Percentiles rank a stretch among this genome's conserved stretches.
phyloP scores from a whole-genome alignment of 805 yeast species.

The Saturnispora halmiae region DNA sequence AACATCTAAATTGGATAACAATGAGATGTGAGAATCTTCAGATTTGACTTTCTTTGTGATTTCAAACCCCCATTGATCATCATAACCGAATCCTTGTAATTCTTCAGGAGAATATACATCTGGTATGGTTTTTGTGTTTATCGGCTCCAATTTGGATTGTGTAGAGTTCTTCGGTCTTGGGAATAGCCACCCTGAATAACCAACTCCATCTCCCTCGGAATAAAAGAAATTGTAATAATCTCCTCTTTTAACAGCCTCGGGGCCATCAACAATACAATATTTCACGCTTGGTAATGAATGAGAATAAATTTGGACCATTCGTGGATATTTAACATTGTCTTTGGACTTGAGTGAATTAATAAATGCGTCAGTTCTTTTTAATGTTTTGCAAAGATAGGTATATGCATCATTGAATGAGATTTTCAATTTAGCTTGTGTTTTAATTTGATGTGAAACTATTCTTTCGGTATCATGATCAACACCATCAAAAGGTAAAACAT shows the following conservation, averaged over 20 bases:
- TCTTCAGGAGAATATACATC: slow-evolving; percentile 7
- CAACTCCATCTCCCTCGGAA: slow-evolving; percentile 93
- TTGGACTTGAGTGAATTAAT: slow-evolving; percentile 47
- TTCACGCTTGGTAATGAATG: slow-evolving; percentile 77
- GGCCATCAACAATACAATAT: slow-evolving; percentile 59
- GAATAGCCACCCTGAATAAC: slow-evolving; percentile 71
- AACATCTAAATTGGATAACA: slow-evolving; percentile 64
- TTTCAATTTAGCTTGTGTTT: slow-evolving; percentile 17
- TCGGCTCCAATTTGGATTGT: neutral
- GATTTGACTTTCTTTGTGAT: slow-evolving; percentile 60
- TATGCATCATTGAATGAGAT: slow-evolving; percentile 50
- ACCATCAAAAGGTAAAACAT: slow-evolving; percentile 6
- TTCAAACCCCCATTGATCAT: slow-evolving; percentile 48
- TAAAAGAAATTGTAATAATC: slow-evolving; percentile 68
- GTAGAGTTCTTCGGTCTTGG: slow-evolving; percentile 39
- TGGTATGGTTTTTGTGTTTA: neutral
- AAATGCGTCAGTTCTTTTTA: slow-evolving; percentile 51
- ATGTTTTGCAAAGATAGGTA: slow-evolving; percentile 52
- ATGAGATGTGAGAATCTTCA: slow-evolving; percentile 66
- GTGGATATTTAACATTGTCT: slow-evolving; percentile 54
- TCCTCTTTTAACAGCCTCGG: slow-evolving; percentile 58
- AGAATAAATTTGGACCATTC: slow-evolving; percentile 75
- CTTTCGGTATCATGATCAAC: slow-evolving; percentile 8
- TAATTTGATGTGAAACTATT: slow-evolving; percentile 10
- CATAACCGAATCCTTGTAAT: slow-evolving; percentile 14